These are phyloP conservation scores for Geotrichum australiense DNA, from an alignment of 1,139 yeast species.

Conservation along the genomic window DNA sequence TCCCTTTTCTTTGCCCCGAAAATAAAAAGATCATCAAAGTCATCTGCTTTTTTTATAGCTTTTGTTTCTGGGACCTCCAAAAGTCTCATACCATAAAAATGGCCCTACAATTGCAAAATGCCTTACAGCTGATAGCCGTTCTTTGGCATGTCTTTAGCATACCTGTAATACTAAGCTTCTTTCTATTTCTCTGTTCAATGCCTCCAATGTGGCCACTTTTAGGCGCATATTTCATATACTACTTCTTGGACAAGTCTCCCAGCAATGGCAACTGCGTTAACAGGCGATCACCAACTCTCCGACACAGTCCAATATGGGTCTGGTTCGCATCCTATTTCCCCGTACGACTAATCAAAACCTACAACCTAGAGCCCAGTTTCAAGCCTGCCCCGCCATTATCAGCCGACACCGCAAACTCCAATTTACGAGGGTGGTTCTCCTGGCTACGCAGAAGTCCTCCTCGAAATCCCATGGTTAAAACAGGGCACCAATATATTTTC, in stretches of 20 bases:
- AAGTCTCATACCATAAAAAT: no score
- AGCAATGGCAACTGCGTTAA: constrained; percentile 62
- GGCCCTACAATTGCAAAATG: no score
- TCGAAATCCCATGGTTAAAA: constrained; percentile 12
- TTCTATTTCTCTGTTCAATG: constrained; percentile 55
- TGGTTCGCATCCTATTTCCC: constrained; percentile 79
- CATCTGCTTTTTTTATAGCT: no score
- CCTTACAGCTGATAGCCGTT: constrained; percentile 68
- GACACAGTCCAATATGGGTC: constrained; percentile 59
- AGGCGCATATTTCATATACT: constrained; percentile 49
- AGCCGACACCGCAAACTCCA: constrained; percentile 2
- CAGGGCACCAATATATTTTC: constrained; percentile 58
- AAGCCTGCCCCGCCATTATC: not conserved
- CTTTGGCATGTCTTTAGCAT: constrained; percentile 73
- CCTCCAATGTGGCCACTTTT: constrained; percentile 65
- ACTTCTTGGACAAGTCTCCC: constrained; percentile 54
- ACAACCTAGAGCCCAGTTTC: constrained; percentile 70
- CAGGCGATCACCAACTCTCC: constrained; percentile 52
- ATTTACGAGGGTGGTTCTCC: not conserved
- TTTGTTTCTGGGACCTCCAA: no score
- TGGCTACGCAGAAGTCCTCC: constrained; percentile 5
- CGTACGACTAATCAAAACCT: constrained; percentile 61
- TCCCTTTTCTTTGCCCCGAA: no score
- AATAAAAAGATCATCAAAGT: no score
- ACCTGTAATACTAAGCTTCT: constrained; percentile 49